phyloP scores from a whole-genome alignment of 2,329 filamentous ascomycete genomes.

The Ophiostoma populinum region DNA sequence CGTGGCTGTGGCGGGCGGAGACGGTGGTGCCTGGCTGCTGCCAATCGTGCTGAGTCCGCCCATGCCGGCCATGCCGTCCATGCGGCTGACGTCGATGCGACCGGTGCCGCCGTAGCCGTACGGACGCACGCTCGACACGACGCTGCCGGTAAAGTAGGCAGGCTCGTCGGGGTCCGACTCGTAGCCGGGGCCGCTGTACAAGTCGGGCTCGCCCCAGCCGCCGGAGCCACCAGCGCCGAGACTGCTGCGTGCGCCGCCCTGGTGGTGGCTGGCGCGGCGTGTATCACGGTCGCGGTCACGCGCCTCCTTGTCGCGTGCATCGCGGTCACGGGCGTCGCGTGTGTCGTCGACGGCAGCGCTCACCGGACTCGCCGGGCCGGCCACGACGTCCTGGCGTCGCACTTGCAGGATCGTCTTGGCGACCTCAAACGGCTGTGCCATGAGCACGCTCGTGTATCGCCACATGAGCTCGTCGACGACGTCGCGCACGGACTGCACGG shows the following conservation, averaged over 20 bases:
- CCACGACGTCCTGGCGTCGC: conserved; percentile 35
- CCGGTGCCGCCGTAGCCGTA: conserved; percentile 7
- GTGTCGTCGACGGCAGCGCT: too few species aligned
- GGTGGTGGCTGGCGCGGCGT: too few species aligned
- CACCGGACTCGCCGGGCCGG: too few species aligned
- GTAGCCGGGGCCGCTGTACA: conserved; percentile 42
- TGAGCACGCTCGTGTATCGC: conserved; percentile 78
- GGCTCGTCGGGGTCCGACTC: conserved; percentile 63
- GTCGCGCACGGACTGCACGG: conserved; percentile 56
- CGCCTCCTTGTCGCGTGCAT: too few species aligned
- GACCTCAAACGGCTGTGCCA: conserved; percentile 93
- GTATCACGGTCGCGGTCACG: too few species aligned
- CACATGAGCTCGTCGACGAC: conserved; percentile 73
- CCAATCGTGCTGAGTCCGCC: too few species aligned
- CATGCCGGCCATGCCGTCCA: not conserved
- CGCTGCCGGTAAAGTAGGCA: conserved; percentile 63
- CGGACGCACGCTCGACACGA: conserved; percentile 7
- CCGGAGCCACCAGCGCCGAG: too few species aligned
- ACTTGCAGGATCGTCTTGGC: conserved; percentile 87
- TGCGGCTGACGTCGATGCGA: too few species aligned
- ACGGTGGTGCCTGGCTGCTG: not conserved
- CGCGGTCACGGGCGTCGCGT: too few species aligned
- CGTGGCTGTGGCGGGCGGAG: not conserved
- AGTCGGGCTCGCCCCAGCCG: not conserved
- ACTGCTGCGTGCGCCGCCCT: too few species aligned